These are phyloP conservation scores for Hansenula sp. DNA, from an alignment of 1,139 yeast genomes.

Conservation along the genomic window DNA sequence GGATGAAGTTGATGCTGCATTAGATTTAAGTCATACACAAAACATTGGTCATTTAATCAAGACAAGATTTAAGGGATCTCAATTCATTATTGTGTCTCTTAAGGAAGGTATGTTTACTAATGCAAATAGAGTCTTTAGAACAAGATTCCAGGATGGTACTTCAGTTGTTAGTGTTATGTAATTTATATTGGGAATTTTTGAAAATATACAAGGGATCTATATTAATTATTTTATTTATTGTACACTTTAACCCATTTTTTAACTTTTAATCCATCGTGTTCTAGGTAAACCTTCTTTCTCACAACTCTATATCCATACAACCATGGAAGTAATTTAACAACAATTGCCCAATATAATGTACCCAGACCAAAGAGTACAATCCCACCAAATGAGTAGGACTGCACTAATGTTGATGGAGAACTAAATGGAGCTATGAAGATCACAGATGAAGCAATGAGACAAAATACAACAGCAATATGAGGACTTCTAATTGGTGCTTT, in stretches of 20 bases:
- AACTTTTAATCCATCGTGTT: constrained; percentile 7
- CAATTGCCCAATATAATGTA: constrained; percentile 43
- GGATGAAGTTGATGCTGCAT: constrained; percentile 98
- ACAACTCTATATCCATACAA: constrained; percentile 6
- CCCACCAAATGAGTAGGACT: constrained; percentile 15
- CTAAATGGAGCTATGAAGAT: constrained; percentile 13
- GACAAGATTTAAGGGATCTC: constrained; percentile 92
- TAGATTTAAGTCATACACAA: constrained; percentile 95
- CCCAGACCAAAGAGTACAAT: constrained; percentile 8
- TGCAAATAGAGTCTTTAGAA: constrained; percentile 90
- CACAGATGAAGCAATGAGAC: constrained; percentile 10
- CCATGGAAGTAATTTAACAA: constrained; percentile 40
- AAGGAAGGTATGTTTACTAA: constrained; percentile 98
- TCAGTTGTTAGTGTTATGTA: constrained; percentile 71
- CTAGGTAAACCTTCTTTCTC: constrained; percentile 5
- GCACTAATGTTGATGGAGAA: constrained; percentile 5
- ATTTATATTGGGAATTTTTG: neutral
- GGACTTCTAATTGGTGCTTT: constrained; percentile 42
- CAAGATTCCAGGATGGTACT: constrained; percentile 95
- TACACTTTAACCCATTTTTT: constrained; percentile 8
- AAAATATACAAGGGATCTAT: too few species aligned
- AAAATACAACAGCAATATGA: constrained; percentile 10
- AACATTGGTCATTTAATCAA: constrained; percentile 95
- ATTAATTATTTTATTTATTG: neutral
- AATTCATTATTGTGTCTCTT: constrained; percentile 91